These are phyloP conservation scores for Eucalyptus regnans DNA, from an alignment of 345 rosid genomes.

Conservation along the genomic window DNA sequence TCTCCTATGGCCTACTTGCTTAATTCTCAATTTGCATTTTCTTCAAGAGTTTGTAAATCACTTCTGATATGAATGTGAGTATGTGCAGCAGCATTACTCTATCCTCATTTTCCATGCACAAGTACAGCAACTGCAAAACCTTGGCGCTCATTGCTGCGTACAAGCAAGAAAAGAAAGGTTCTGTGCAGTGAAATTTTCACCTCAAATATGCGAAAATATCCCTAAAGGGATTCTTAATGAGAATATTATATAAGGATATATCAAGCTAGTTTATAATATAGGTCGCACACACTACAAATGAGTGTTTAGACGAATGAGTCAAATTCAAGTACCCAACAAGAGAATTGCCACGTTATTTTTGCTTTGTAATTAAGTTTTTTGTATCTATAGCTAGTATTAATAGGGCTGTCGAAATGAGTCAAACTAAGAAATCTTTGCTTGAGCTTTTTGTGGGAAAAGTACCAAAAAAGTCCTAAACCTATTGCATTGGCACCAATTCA, in stretches of 20 bases:
- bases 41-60: background rate
- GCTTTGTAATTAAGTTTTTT: background rate
- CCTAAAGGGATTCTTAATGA: background rate
- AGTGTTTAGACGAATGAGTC: background rate
- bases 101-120: background rate
- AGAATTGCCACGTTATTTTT: background rate
- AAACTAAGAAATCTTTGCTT: background rate
- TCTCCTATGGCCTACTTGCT: background rate
- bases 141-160: background rate
- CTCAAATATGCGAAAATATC: background rate
- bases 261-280: background rate
- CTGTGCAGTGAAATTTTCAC: background rate
- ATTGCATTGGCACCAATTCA: too few species aligned
- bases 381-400: background rate
- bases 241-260: background rate
- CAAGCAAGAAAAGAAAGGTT: background rate
- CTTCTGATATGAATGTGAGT: background rate
- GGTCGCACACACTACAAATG: background rate
- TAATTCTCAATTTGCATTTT: background rate
- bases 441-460: background rate
- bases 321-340: background rate
- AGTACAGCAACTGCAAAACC: background rate
- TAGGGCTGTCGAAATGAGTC: background rate
- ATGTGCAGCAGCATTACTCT: background rate
- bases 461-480: too few species aligned